These are phyloP conservation scores for Phlebiopsis flavidoalba DNA, from an alignment of 768 basidiomycete species.

Conservation along the genomic window DNA sequence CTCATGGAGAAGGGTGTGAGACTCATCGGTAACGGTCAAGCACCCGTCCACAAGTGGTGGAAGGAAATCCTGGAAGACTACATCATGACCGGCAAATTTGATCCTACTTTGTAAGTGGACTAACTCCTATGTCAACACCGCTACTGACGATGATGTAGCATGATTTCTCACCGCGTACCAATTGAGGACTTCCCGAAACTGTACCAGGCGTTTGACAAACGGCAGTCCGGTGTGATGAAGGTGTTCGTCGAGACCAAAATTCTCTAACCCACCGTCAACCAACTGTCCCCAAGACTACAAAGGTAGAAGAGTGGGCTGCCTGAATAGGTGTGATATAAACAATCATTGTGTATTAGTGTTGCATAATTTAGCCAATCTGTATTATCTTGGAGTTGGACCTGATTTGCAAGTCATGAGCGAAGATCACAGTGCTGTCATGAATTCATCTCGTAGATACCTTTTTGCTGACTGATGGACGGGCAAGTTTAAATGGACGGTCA, in stretches of 20 bases:
- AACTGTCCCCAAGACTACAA: constrained; percentile 46
- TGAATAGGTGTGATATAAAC: neutral
- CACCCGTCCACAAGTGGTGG: constrained; percentile 73
- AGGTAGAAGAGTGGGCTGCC: neutral
- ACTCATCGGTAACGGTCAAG: constrained; percentile 71
- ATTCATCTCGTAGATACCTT: too few species aligned
- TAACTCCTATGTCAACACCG: neutral
- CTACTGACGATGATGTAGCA: constrained; percentile 19
- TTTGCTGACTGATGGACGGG: too few species aligned
- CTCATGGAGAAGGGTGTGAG: constrained; percentile 75
- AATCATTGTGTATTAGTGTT: neutral
- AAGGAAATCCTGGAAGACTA: constrained; percentile 61
- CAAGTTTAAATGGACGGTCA: too few species aligned
- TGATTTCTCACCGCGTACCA: constrained; percentile 52
- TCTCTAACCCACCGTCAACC: constrained; percentile 36
- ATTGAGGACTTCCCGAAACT: constrained; percentile 65
- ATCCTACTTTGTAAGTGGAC: constrained; percentile 49
- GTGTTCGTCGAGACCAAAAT: constrained; percentile 72
- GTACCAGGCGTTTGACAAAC: constrained; percentile 60
- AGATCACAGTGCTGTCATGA: too few species aligned
- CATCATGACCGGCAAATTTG: constrained; percentile 60
- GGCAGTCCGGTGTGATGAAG: constrained; percentile 54
- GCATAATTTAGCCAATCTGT: neutral
- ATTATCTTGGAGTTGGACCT: too few species aligned
- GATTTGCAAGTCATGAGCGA: too few species aligned